These are phyloP conservation scores for Ogataea nakhonphanomensis DNA, from an alignment of 805 yeast species.

Conservation along the genomic window DNA sequence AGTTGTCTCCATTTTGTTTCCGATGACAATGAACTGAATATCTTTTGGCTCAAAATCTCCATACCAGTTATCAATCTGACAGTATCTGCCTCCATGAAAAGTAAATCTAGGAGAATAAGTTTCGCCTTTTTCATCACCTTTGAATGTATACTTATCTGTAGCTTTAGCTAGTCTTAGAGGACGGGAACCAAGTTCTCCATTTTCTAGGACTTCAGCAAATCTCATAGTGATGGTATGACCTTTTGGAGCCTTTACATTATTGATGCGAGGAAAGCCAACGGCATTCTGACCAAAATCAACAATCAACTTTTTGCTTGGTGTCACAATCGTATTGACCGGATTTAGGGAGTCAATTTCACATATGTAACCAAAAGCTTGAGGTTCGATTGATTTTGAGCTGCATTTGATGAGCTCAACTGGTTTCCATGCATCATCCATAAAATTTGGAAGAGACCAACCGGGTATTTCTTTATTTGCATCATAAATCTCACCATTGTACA, in stretches of 20 bases:
- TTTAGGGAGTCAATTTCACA: conserved; percentile 13
- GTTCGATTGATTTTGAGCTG: conserved; percentile 5
- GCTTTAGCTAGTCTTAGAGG: conserved; percentile 23
- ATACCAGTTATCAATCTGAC: conserved; percentile 22
- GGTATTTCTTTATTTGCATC: conserved; percentile 21
- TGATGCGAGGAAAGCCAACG: conserved; percentile 23
- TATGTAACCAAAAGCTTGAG: conserved; percentile 18
- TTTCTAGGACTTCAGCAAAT: conserved; percentile 28
- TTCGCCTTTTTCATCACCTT: conserved; percentile 20
- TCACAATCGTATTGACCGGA: conserved; percentile 15
- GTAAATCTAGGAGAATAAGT: conserved; percentile 23
- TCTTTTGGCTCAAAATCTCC: conserved; percentile 14
- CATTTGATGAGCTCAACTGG: conserved; percentile 9
- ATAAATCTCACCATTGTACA: conserved; percentile 28
- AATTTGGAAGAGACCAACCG: conserved; percentile 16
- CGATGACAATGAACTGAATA: conserved; percentile 18
- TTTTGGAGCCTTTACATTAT: conserved; percentile 14
- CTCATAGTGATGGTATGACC: conserved; percentile 18
- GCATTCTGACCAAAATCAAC: conserved; percentile 28
- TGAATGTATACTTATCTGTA: conserved; percentile 20
- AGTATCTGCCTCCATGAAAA: conserved; percentile 26
- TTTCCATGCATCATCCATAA: conserved; percentile 9
- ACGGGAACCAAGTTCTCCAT: conserved; percentile 25
- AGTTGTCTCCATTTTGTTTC: conserved; percentile 17
- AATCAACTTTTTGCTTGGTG: conserved; percentile 21